Evolutionary conservation across 1,284 basidiomycete species (phyloP).

Genomic region (Ustilago tritici): DNA sequence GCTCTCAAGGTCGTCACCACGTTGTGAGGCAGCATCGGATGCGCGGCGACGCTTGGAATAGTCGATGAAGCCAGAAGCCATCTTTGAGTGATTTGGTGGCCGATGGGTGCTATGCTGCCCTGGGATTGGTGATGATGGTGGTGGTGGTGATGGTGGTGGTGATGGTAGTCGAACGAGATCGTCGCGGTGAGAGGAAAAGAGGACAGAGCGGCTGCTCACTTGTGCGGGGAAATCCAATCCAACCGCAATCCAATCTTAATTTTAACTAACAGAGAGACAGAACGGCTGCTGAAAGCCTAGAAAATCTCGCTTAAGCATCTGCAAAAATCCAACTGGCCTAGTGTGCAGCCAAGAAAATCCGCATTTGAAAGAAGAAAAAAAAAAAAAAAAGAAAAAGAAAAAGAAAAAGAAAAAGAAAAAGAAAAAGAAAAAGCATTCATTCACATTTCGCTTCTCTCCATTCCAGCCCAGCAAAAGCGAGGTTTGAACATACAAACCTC

Average conservation of each 20-base stretch:
- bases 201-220: background rate
- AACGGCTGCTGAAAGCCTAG: background rate
- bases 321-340: background rate
- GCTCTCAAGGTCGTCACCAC: constrained; percentile 10
- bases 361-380: background rate
- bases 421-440: no score
- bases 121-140: no score
- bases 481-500: no score
- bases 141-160: no score
- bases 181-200: background rate
- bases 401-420: no score
- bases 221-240: constrained; percentile 1
- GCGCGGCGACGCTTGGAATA: constrained; percentile 47
- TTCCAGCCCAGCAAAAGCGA: no score
- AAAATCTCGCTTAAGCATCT: background rate
- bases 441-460: no score
- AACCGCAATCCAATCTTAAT: background rate
- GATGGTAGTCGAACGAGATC: background rate
- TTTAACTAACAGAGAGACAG: background rate
- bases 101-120: background rate
- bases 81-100: constrained; percentile 9
- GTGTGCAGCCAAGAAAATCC: constrained; percentile 1
- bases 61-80: constrained; percentile 51
- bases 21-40: constrained; percentile 10
- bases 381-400: no score